Evolutionary conservation across 768 basidiomycete genomes (phyloP), one percentile per base, ranked within the genome.

Genomic region (Postia placenta): DNA sequence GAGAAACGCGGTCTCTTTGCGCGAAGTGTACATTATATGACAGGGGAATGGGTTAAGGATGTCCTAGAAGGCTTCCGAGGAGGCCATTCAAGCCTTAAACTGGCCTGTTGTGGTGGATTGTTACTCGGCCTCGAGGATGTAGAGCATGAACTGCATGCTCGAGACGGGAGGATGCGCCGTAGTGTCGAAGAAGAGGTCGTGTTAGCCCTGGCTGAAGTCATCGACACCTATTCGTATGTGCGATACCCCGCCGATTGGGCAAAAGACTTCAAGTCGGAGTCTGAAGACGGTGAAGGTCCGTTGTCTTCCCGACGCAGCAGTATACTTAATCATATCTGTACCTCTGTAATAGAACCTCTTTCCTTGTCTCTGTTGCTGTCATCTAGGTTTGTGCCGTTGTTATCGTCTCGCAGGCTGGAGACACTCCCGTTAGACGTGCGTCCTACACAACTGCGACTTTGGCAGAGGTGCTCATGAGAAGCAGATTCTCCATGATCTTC

Each of bases 121-220:
- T 59, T 90, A 25, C 61, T 81, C 11, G 88, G 84, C 0, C 61
- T 86, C 27, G 74, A 80, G 43, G 87, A 87, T 51, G 60, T 76
- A 39, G 70, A 52, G 50, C 42, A 36, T 12, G 66, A 67, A 55
- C 57, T 61, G 42, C 63, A 55, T 56, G 59, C 49, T 47, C 61
- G 43, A 38, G 67, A 46, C 52, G 65, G 39, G 46, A 63, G 22
- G 57, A 60, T 12, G 59, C 70, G 74, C 39, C 65, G 67, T 3
- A 60, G 59, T 37, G 74, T 83, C 9, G 83, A 90, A 62, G 76
- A 84, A 47, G 83, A 87, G 57, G 61, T 80, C 22, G 69, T 89
- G 25, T 69, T 91, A 23, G 78, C 84, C 2, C 69, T 88, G 23
- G 87, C 88, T 6, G 87, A 89, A 60, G 75, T 85, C 20, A 76